Conservation (phyloP, 108 stramenopile genomes). For the Aurantiochytrium sp. region DNA sequence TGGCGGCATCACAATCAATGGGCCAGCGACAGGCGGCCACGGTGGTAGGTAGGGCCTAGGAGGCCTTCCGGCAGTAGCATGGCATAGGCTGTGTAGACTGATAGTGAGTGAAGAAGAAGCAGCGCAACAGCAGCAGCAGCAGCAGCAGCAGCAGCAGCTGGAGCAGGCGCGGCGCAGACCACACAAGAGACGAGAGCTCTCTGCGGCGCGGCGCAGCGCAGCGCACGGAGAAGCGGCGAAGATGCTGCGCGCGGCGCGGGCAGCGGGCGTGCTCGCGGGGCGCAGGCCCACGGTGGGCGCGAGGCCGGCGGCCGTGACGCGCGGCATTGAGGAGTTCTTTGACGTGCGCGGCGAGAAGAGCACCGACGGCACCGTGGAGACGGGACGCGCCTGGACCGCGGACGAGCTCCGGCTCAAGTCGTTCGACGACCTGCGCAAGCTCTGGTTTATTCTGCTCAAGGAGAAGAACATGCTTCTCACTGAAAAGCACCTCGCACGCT, state of each 20-base stretch:
- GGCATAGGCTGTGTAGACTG: no score
- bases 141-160: no score
- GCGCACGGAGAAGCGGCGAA: background rate
- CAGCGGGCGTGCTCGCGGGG: background rate
- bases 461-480: constrained; percentile 47
- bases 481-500: background rate
- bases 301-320: background rate
- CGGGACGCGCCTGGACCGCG: constrained; percentile 42
- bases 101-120: no score
- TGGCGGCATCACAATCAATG: no score
- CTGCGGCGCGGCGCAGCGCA: background rate
- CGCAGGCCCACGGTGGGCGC: background rate
- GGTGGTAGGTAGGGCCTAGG: no score
- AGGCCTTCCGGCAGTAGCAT: no score
- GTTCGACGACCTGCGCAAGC: constrained; percentile 50
- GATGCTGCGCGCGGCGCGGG: background rate
- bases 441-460: constrained; percentile 54
- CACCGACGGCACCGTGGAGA: constrained; percentile 1
- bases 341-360: background rate
- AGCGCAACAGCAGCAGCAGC: no score
- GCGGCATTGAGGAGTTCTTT: background rate
- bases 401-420: constrained; percentile 44
- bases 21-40: no score
- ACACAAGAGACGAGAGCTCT: background rate
- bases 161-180: background rate